phyloP scores from a whole-genome alignment of 1,284 basidiomycete species.

The Erythrobasidium hasegawianum region DNA sequence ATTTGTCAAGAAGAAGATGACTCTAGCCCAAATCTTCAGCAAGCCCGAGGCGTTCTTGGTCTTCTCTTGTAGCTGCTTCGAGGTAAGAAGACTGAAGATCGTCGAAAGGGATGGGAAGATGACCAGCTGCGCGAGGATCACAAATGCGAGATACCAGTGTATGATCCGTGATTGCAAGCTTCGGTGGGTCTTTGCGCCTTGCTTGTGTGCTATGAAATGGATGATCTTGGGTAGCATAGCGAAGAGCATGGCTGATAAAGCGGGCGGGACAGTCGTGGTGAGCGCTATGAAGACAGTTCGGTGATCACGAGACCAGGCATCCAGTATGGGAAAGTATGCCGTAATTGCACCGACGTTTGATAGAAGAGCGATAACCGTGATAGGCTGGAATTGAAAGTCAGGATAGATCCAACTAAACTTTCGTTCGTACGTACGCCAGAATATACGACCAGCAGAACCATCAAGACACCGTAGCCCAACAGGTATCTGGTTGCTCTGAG shows the following conservation, averaged over 20 bases:
- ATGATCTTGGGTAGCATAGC: slow-evolving; percentile 22
- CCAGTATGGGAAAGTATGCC: slow-evolving; percentile 6
- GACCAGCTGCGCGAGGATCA: slow-evolving; percentile 26
- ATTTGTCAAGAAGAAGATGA: slow-evolving; percentile 27
- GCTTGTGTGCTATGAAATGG: slow-evolving; percentile 10
- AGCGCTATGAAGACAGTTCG: slow-evolving; percentile 3
- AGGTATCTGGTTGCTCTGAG: slow-evolving; percentile 18
- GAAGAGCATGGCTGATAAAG: slow-evolving; percentile 21
- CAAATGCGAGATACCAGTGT: slow-evolving; percentile 32
- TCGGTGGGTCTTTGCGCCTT: slow-evolving; percentile 26
- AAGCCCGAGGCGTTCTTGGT: neutral
- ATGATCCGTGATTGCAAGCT: slow-evolving; percentile 23
- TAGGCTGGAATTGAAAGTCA: slow-evolving; percentile 18
- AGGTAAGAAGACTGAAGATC: slow-evolving; percentile 15
- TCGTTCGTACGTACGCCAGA: slow-evolving; percentile 4
- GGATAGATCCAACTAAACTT: too few species aligned
- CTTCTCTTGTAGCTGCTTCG: neutral
- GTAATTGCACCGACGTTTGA: slow-evolving; percentile 20
- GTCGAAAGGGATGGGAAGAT: slow-evolving; percentile 25
- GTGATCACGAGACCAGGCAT: neutral
- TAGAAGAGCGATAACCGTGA: slow-evolving; percentile 18
- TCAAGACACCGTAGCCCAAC: slow-evolving; percentile 9
- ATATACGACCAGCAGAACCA: slow-evolving; percentile 19
- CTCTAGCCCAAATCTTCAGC: slow-evolving; percentile 22
- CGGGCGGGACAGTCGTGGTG: slow-evolving; percentile 24